Base-by-base conservation (phyloP, 2,329 filamentous ascomycete species). In the Exophiala viscosa region DNA sequence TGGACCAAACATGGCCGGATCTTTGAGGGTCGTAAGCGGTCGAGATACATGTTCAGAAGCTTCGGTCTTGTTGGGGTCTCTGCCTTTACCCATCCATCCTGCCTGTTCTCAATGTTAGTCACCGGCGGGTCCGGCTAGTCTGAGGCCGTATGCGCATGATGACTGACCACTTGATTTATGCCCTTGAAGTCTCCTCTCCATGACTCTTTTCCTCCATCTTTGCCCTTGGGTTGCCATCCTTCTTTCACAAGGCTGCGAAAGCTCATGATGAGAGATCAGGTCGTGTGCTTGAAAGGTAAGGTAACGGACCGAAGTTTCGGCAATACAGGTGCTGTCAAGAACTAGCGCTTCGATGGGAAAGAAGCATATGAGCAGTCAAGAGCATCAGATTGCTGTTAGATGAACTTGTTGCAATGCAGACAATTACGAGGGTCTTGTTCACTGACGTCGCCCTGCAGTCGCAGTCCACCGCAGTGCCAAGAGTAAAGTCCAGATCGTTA, bases 1-100 rank as follows among this genome's bases (percentile, higher is more conserved):
- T 18, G 90, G 88, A 2, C 82, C 89, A 66, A 95, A 96, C 13
- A 83, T 80, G 1, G 81, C 69, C 1, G 89, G 90, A 66, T 96
- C 90, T 66, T 83, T 84, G 28, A 96, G 77, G 3, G 82, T 77
- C 7, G 83, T 76, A 39, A 95, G 72, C 1, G 90, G 90, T 13
- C 77, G 76, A 5, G 81, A 78, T 47, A 78, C 71, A 58, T 83
- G 82, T 18, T 78, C 73, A 23, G 61, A 59, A 23, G 67, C 64
- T 5, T 54, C 52, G 18, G 50, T 42, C 33, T 57, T 67, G 60
- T 38, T 67, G 64, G 31, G 80, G 71, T 70, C 66, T 55, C 79
- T 75, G 50, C 78, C 73, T 67, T 80, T 77, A 43, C 82, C 79
- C 65, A 83, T 74, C 77, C 77, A 80, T 60, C 78, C 79, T 57